Base-by-base conservation (phyloP, 495 filamentous ascomycete genomes). In the Usnea hakonensis region DNA sequence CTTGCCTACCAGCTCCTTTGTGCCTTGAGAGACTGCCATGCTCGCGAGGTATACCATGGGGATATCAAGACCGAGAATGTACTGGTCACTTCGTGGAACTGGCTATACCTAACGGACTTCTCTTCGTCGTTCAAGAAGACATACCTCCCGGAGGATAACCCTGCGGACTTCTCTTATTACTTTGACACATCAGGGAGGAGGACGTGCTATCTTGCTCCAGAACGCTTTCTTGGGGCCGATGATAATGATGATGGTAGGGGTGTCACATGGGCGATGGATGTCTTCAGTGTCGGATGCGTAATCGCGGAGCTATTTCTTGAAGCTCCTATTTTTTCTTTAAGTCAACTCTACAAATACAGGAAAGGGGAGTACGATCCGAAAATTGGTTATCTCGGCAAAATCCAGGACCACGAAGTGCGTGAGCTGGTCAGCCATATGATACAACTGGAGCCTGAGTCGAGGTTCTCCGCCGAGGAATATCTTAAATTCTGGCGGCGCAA, bases 1-100 rank as follows among this genome's bases (percentile, higher is more conserved):
- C 83, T 99, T 48, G 88, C 95, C 1, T 99, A 96, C 68, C 95
- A 99, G 75, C 83, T 99, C 13, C 81, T 99, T 13, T 96, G 90
- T 73, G 94, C 89, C 10, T 78, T 97, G 58, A 85, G 93, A 38
- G 95, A 99, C 70, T 96, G 90, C 67, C 95, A 99, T 74, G 79
- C 87, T 46, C 80, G 89, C n/a, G 88, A 91, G 63, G 79, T 97
- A 57, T 97, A 89, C 72, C 95, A 99, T 72, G 95, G 95, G 40
- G 95, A 99, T 71, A 97, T 99, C 75, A 99, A 99, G 75, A 91
- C 94, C 0, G 93, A 97, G 74, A 99, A 97, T 68, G 83, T 90
- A 35, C 78, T 99, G 55, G 92, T 97, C 46, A 99, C 95, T 1
- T 96, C 95, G 32, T 99, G 95, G 95, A 96, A 97, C 75, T 99